A percentile compares a stretch with the other conserved stretches of the same genome.
Evolutionary conservation across 371 early-diverging fungal genomes (phyloP).

Genomic region (Lichtheimia hyalospora): DNA sequence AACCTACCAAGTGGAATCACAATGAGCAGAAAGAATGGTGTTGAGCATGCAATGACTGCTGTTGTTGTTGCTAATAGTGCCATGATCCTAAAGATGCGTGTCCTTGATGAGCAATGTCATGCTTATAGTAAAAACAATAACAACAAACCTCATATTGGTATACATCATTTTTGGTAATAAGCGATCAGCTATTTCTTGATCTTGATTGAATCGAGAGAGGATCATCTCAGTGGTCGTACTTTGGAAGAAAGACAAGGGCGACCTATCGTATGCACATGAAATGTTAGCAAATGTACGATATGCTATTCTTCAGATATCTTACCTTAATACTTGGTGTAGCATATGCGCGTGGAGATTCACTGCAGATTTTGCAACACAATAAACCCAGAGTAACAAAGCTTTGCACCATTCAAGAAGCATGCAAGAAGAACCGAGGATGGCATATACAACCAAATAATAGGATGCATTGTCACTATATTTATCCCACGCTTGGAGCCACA

Average conservation of each 20-base stretch:
- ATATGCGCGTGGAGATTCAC: too few species aligned
- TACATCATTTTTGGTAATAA: constrained; percentile 44
- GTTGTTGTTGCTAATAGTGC: constrained; percentile 57
- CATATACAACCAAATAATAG: constrained; percentile 8
- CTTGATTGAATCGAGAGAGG: not conserved
- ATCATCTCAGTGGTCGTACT: not conserved
- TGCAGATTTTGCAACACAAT: too few species aligned
- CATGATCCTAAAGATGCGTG: constrained; percentile 51
- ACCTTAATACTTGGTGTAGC: too few species aligned
- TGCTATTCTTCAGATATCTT: too few species aligned
- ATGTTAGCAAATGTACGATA: too few species aligned
- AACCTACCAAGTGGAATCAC: constrained; percentile 52
- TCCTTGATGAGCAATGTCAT: constrained; percentile 82
- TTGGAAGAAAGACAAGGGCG: not conserved
- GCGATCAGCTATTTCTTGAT: not conserved
- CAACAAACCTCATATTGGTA: constrained; percentile 12
- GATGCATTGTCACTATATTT: too few species aligned
- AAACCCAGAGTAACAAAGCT: too few species aligned
- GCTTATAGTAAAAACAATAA: constrained; percentile 53
- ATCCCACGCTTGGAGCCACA: constrained; percentile 78
- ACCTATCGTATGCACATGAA: not conserved
- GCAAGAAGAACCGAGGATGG: not conserved
- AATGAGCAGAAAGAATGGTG: constrained; percentile 59
- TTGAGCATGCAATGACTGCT: constrained; percentile 58
- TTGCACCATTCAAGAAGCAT: not conserved